Evolutionary conservation across 352 stramenopile species (phyloP), one percentile per base, ranked within the genome.

Genomic region (Phytopythium vexans): DNA sequence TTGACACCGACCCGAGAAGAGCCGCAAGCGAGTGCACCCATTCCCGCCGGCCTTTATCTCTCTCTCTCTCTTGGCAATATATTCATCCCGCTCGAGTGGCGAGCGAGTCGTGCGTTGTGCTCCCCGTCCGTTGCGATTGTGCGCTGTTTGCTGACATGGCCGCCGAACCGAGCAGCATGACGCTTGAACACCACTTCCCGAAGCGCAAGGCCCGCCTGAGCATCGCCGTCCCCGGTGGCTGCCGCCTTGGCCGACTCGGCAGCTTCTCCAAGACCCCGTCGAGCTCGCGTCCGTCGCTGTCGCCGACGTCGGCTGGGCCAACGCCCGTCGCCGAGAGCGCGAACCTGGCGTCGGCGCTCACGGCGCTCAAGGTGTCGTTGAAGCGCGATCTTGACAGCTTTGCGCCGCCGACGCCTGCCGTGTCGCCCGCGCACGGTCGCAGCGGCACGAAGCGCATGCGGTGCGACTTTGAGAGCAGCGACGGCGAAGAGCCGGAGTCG

Each of bases 341-440:
- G 27, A 88, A 71, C 52, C 61, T 90, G 36, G 73, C 77, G 3
- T 66, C 71, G 0, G 80, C 77, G 8, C 56, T 90, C 34, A 88
- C 67, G 0, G 77, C 78, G 21, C 78, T 93, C 15, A 82, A 90
- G 55, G 74, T 93, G 11, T 89, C 82, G 39, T 62, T 89, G 21
- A 89, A 86, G 60, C 79, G 78, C 46, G 77, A 89, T 49, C 67
- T 86, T 35, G 74, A 89, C 27, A 84, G 72, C 46, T 87, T 87
- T 33, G 72, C 81, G 38, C 79, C 82, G 4, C 82, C 82, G 0
- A 93, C 82, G 27, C 82, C 82, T 0, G 79, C 74, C 7, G 82
- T 78, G 1, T 93, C 82, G 8, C 82, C 82, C 11, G 68, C 68
- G 27, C 71, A 90, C 27, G 48, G 59, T 5, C 71, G 75, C 8